Evolutionary conservation across 768 basidiomycete species (phyloP), one percentile per base, ranked within the genome.

Genomic region (Termitomyces sp.): DNA sequence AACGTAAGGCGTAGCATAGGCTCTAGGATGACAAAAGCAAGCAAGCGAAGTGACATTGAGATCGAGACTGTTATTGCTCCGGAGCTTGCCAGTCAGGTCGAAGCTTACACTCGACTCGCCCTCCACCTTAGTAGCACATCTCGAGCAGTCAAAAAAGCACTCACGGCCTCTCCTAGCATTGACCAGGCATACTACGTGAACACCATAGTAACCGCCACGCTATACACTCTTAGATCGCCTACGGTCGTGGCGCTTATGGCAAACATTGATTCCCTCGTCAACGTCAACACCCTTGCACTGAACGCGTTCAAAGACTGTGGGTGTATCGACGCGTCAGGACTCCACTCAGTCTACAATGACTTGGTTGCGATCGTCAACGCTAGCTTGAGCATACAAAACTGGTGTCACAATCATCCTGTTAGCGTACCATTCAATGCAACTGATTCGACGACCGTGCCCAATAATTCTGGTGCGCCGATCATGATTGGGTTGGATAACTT

Each of bases 271-370:
- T 43, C 49, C 11, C 58, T 70, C 19, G 60, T 69, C 10, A 45
- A 63, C n/a, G 49, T 57, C 28, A 64, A 59, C 35, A 43, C 58
- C 4, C 55, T 65, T 30, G 57, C 67, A n/a, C 34, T 43, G 6
- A 53, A 59, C 10, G 60, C 61, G 9, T 50, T 68, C 5, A 35
- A 51, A 7, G 53, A 53, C 11, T 70, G 69, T 41, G 53, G 47
- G 19, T 70, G 67, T 40, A 51, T 58, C 32, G 52, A 55, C 19
- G 44, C 30, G 4, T 59, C 65, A 34, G 64, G 65, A n/a, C 60
- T 70, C 12, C 38, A 51, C 3, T 30, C 38, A 15, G 30, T 68
- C 1, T 38, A 53, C 9, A 41, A 55, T 7, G 54, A 61, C n/a
- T 44, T 68, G 45, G 40, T 63, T 2, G 45, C 51, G 2, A 60